These are phyloP conservation scores for Thermothielavioides terrestris DNA, from an alignment of 495 filamentous ascomycete genomes.

Conservation along the genomic window DNA sequence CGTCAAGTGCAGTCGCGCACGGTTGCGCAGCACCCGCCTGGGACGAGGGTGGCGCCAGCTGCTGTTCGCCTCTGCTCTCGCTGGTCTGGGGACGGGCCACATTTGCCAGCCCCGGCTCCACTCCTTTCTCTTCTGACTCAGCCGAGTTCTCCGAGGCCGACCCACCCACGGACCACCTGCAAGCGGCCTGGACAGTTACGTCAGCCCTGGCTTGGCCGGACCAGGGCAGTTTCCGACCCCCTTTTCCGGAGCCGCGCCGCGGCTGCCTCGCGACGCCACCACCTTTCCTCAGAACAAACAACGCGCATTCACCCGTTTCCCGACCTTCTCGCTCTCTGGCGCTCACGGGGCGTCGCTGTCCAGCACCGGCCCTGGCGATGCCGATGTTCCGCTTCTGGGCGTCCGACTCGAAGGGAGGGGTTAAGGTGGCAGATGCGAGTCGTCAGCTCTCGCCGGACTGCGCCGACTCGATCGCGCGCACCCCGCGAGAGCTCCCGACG, in stretches of 20 bases:
- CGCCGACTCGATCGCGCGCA: conserved; percentile 4
- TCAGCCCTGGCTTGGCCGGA: conserved; percentile 26
- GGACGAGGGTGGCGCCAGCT: conserved; percentile 15
- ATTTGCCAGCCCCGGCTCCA: conserved; percentile 10
- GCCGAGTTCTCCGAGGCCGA: conserved; percentile 4
- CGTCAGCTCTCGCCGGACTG: conserved; percentile 12
- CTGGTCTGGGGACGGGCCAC: conserved; percentile 25
- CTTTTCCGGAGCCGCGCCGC: conserved; percentile 8
- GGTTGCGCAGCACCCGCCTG: not conserved
- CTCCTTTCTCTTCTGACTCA: conserved; percentile 2
- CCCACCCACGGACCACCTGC: conserved; percentile 22
- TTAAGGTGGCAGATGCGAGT: conserved; percentile 26
- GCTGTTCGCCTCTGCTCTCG: conserved; percentile 14
- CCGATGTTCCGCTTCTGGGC: conserved; percentile 46
- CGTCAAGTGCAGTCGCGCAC: conserved; percentile 8
- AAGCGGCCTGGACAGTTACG: conserved; percentile 24
- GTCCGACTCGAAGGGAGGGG: conserved; percentile 40
- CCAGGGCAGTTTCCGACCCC: conserved; percentile 19
- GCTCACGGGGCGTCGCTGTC: conserved; percentile 7
- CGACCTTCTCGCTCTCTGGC: conserved; percentile 18
- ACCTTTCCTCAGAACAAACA: conserved; percentile 6
- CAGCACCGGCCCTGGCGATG: conserved; percentile 4
- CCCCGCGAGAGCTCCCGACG: conserved; percentile 6
- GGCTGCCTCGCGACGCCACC: conserved; percentile 21
- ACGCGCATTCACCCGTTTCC: not conserved